Evolutionary conservation across 495 filamentous ascomycete genomes (phyloP).

Genomic region (Oleoguttula mirabilis): DNA sequence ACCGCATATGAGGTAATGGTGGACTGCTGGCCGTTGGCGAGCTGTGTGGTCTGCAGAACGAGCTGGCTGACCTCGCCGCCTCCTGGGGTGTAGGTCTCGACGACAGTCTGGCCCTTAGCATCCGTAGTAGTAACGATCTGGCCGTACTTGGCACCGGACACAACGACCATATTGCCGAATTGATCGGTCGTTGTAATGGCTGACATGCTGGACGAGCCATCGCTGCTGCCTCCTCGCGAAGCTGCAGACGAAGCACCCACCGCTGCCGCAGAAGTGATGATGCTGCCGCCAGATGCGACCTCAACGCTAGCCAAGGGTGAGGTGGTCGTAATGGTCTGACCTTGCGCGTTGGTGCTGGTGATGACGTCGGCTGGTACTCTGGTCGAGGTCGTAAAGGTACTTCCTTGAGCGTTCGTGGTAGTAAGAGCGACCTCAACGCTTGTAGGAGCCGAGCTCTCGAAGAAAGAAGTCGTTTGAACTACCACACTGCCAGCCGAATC

Average conservation of each 20-base stretch:
- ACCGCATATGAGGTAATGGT: constrained; percentile 27
- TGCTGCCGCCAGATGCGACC: constrained; percentile 7
- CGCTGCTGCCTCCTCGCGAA: background rate
- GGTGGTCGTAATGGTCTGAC: constrained; percentile 15
- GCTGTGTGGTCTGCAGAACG: constrained; percentile 26
- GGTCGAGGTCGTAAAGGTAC: constrained; percentile 22
- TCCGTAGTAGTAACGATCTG: constrained; percentile 29
- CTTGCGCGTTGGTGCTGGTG: constrained; percentile 18
- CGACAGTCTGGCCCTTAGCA: constrained; percentile 23
- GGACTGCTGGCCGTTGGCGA: constrained; percentile 23
- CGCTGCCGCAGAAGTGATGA: constrained; percentile 9
- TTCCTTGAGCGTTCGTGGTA: constrained; percentile 26
- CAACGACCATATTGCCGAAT: constrained; percentile 16
- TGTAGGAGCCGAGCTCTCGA: constrained; percentile 16
- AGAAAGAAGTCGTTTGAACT: constrained; percentile 29
- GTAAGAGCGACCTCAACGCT: constrained; percentile 24
- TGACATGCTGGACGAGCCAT: background rate
- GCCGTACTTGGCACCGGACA: constrained; percentile 17
- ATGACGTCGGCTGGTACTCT: constrained; percentile 22
- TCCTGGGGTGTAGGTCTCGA: constrained; percentile 29
- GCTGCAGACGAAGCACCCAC: constrained; percentile 1
- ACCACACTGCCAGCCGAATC: constrained; percentile 37
- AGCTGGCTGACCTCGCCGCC: constrained; percentile 24
- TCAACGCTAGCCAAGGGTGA: constrained; percentile 18
- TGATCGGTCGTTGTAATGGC: constrained; percentile 22